Evolutionary conservation across 495 filamentous ascomycete genomes (phyloP), one percentile per base, ranked within the genome.

Genomic region (Usnea hakonensis): DNA sequence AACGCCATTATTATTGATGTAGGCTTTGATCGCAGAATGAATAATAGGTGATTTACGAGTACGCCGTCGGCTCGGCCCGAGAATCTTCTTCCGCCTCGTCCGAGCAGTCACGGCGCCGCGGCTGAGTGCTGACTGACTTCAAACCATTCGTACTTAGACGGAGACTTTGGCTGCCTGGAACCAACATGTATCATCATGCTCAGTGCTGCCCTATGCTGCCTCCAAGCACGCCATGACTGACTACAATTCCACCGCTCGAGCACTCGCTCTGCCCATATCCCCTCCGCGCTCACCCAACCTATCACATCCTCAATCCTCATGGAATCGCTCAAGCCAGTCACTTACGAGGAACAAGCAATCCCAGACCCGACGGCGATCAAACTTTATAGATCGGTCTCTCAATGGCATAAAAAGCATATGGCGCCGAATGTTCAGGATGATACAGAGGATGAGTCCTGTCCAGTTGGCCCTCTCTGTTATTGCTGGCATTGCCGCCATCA

Each of bases 241-340:
- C 30, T 87, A 87, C 73, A 61, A 75, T 58, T 85, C 84, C 53
- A 85, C 84, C 23, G 85, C 84, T 23, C 81, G 83, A 70, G 85
- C 85, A 52, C 80, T 89, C 43, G 81, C 87, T 55, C 73, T 87
- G 11, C 81, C 85, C 13, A 72, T 83, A 26, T 82, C 82, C 3
- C 76, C 80, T 35, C 69, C 77, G 54, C 56, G 78, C 76, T 67
- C 75, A 67, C 67, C 70, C 55, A 66, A 64, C 46, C 63, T 56
- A 61, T 69, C 48, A 64, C 70, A 68, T 67, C 69, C 55, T 62
- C 69, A 48, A 61, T 69, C 64, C 68, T 70, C 69, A 67, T 76
- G 69, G 82, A 67, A 66, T 56, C 67, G 76, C 37, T 78, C 78
- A 71, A 75, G 72, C 58, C 73, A 69, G 44, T 68, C 72, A 26